phyloP scores from a whole-genome alignment of 495 filamentous ascomycete genomes.

The Aspergillus sparsus region DNA sequence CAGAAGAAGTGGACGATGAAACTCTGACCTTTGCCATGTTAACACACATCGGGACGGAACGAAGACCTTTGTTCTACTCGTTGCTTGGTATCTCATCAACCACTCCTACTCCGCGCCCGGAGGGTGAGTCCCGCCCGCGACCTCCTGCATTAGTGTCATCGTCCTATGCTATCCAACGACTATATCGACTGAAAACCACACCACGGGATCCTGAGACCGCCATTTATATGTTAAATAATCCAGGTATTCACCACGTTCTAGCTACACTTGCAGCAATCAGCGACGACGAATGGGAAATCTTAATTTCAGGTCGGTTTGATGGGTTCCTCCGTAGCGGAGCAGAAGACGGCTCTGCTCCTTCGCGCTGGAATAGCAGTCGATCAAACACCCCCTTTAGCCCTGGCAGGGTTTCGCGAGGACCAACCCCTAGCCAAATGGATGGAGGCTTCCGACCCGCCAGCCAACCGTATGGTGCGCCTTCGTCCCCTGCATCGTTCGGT shows the following conservation, averaged over 20 bases:
- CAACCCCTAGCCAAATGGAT: slow-evolving; percentile 44
- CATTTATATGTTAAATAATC: slow-evolving; percentile 86
- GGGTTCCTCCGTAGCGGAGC: slow-evolving; percentile 96
- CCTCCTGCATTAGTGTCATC: slow-evolving; percentile 71
- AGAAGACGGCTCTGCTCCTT: slow-evolving; percentile 50
- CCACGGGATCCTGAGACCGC: slow-evolving; percentile 84
- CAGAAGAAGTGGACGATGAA: slow-evolving; percentile 87
- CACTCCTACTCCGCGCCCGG: slow-evolving; percentile 43
- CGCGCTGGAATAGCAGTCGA: slow-evolving; percentile 41
- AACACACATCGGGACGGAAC: slow-evolving; percentile 75
- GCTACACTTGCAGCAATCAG: slow-evolving; percentile 85
- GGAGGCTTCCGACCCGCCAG: slow-evolving; percentile 39
- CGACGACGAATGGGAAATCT: slow-evolving; percentile 90
- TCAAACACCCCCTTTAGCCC: slow-evolving; percentile 48
- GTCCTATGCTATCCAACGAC: slow-evolving; percentile 73
- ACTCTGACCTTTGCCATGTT: slow-evolving; percentile 90
- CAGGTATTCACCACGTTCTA: slow-evolving; percentile 77
- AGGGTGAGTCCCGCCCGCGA: slow-evolving; percentile 55
- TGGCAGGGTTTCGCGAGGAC: slow-evolving; percentile 41
- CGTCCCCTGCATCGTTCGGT: slow-evolving; percentile 48
- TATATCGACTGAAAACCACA: slow-evolving; percentile 70
- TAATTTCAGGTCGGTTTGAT: slow-evolving; percentile 94
- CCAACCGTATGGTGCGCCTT: slow-evolving; percentile 36
- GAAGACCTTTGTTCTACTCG: slow-evolving; percentile 75
- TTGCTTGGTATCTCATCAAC: slow-evolving; percentile 68